phyloP scores from a whole-genome alignment of 768 basidiomycete genomes.

The Multifurca ochricompacta region DNA sequence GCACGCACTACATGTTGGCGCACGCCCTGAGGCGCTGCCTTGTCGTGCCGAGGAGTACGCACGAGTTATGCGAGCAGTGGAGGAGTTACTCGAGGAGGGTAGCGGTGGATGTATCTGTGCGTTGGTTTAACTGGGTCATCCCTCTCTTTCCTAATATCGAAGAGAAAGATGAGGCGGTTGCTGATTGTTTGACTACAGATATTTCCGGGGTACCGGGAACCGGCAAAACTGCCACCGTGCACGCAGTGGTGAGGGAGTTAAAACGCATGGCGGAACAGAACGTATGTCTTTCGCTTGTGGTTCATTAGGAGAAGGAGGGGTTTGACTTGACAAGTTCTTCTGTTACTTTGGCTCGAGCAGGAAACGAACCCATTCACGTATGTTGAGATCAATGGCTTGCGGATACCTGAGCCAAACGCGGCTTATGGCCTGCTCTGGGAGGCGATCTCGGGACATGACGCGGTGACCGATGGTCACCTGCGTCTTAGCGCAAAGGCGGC shows the following conservation, averaged over 20 bases:
- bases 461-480: slow-evolving; percentile 51
- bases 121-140: too few species aligned
- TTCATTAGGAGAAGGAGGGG: neutral
- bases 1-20: slow-evolving; percentile 88
- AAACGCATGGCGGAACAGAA: slow-evolving; percentile 80
- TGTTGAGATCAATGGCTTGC: slow-evolving; percentile 95
- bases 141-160: neutral
- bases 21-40: slow-evolving; percentile 81
- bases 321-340: neutral
- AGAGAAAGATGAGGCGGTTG: neutral
- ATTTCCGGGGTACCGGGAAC: slow-evolving; percentile 99
- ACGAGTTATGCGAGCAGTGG: slow-evolving; percentile 65
- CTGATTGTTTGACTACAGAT: slow-evolving; percentile 41
- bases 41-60: slow-evolving; percentile 84
- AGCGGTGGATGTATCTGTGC: slow-evolving; percentile 93
- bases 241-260: slow-evolving; percentile 83
- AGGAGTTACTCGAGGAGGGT: slow-evolving; percentile 83
- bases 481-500: slow-evolving; percentile 74
- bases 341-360: slow-evolving; percentile 37
- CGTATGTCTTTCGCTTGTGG: slow-evolving; percentile 37
- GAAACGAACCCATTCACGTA: slow-evolving; percentile 93
- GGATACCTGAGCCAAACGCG: slow-evolving; percentile 85
- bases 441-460: slow-evolving; percentile 76
- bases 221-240: slow-evolving; percentile 97
- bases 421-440: slow-evolving; percentile 94